These are phyloP conservation scores for Stachybotrys chlorohalonatus DNA, from an alignment of 2,329 filamentous ascomycete species.

Conservation along the genomic window DNA sequence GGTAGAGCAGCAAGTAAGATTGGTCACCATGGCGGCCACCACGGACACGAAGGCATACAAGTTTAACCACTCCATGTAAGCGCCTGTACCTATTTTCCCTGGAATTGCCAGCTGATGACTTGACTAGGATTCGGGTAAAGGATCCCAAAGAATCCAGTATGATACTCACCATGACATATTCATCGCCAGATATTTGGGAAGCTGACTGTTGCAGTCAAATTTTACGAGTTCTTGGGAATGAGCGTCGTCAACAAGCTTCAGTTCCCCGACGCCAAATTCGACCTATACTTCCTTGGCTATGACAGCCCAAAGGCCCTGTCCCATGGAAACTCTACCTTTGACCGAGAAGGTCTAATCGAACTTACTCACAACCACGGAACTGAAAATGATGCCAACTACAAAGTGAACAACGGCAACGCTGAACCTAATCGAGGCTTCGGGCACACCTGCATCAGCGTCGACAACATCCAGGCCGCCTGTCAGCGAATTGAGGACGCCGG, in stretches of 20 bases:
- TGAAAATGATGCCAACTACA: slow-evolving; percentile 73
- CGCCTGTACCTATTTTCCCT: neutral
- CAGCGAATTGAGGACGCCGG: slow-evolving; percentile 81
- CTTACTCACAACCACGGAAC: slow-evolving; percentile 82
- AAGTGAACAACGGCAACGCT: slow-evolving; percentile 79
- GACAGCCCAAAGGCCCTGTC: slow-evolving; percentile 69
- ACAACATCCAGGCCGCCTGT: slow-evolving; percentile 84
- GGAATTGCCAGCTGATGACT: slow-evolving; percentile 4
- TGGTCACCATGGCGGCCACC: slow-evolving; percentile 52
- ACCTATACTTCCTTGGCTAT: slow-evolving; percentile 92
- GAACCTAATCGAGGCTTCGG: slow-evolving; percentile 80
- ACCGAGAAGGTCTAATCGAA: slow-evolving; percentile 85
- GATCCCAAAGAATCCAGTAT: slow-evolving; percentile 73
- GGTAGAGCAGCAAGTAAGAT: slow-evolving; percentile 9
- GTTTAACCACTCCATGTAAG: slow-evolving; percentile 79
- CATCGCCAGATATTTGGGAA: neutral
- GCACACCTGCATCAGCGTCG: slow-evolving; percentile 75
- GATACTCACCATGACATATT: slow-evolving; percentile 8
- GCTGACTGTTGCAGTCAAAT: slow-evolving; percentile 54
- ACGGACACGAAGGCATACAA: slow-evolving; percentile 75
- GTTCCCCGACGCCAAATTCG: slow-evolving; percentile 84
- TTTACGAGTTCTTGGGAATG: slow-evolving; percentile 90
- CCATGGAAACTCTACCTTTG: slow-evolving; percentile 59
- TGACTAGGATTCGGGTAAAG: slow-evolving; percentile 76
- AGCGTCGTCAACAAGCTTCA: slow-evolving; percentile 71